phyloP scores from a whole-genome alignment of 2,329 filamentous ascomycete genomes.

The Cephalotrichum gorgonifer region DNA sequence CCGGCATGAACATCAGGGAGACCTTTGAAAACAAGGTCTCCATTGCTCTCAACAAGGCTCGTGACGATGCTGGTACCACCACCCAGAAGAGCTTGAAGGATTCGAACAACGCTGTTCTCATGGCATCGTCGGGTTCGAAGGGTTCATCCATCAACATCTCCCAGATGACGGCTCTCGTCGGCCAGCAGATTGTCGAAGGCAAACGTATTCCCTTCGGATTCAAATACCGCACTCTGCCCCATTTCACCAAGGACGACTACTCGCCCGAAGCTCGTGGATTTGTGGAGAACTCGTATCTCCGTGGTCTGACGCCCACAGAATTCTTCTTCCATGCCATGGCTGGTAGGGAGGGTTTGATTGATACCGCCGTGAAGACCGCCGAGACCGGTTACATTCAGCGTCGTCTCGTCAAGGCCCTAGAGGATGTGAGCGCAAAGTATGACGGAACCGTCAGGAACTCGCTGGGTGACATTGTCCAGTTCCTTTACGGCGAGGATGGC shows the following conservation, averaged over 20 bases:
- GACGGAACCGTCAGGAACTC: slow-evolving; percentile 97
- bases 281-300: slow-evolving; percentile 96
- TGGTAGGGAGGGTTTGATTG: slow-evolving; percentile 98
- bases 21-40: slow-evolving; percentile 98
- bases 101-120: slow-evolving; percentile 91
- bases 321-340: slow-evolving; percentile 99
- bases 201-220: slow-evolving; percentile 99
- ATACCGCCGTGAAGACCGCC: slow-evolving; percentile 98
- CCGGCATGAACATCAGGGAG: slow-evolving; percentile 97
- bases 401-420: slow-evolving; percentile 92
- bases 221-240: slow-evolving; percentile 92
- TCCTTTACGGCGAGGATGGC: slow-evolving; percentile 95
- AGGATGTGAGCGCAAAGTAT: slow-evolving; percentile 96
- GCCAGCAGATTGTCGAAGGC: slow-evolving; percentile 95
- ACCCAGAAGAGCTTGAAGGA: slow-evolving; percentile 91
- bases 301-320: slow-evolving; percentile 87
- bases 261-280: slow-evolving; percentile 95
- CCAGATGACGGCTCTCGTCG: slow-evolving; percentile 96
- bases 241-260: slow-evolving; percentile 99
- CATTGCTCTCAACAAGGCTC: slow-evolving; percentile 84
- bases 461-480: slow-evolving; percentile 90
- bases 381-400: slow-evolving; percentile 99
- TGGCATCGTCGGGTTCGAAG: slow-evolving; percentile 95
- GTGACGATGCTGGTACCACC: slow-evolving; percentile 89
- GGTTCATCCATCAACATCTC: slow-evolving; percentile 99